A percentile compares a stretch with the other conserved stretches of the same genome.
Conservation (phyloP, 1,284 basidiomycete species). For the Ceratobasidium sp. region DNA sequence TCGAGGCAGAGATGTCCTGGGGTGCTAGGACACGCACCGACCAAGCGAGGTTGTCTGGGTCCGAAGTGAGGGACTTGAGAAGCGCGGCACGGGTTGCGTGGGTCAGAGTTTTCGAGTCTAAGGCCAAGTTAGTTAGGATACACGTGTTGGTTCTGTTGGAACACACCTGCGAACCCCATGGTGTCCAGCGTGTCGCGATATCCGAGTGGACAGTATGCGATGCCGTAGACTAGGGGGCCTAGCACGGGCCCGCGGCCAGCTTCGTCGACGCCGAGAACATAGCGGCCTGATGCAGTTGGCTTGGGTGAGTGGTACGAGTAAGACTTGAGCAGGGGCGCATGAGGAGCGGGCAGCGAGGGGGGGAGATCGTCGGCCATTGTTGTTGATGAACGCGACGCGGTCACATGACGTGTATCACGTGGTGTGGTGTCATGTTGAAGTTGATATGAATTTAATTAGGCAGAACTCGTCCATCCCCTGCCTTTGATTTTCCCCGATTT, state of each 20-base stretch:
- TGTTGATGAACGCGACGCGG: conserved; percentile 28
- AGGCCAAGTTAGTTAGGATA: neutral
- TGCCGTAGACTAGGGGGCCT: conserved; percentile 94
- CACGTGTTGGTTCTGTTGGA: neutral
- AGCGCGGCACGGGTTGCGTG: conserved; percentile 76
- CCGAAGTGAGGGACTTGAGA: conserved; percentile 72
- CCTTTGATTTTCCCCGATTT: conserved; percentile 43
- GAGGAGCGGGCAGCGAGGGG: conserved; percentile 69
- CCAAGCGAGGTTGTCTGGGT: conserved; percentile 80
- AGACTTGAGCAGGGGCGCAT: conserved; percentile 73
- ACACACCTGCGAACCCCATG: conserved; percentile 89
- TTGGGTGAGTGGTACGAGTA: conserved; percentile 86
- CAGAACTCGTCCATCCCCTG: conserved; percentile 38
- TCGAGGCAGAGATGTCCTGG: conserved; percentile 90
- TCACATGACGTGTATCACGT: conserved; percentile 32
- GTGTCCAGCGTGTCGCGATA: conserved; percentile 81
- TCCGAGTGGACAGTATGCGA: conserved; percentile 89
- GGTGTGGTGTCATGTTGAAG: conserved; percentile 16
- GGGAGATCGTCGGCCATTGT: conserved; percentile 43
- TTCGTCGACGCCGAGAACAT: conserved; percentile 96
- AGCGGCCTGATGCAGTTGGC: conserved; percentile 74
- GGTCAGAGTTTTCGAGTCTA: conserved; percentile 93
- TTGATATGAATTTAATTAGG: conserved; percentile 30
- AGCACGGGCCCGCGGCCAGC: conserved; percentile 95
- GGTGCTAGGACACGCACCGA: conserved; percentile 88